Percentiles rank a stretch among this genome's conserved stretches.
Conservation (phyloP, 345 rosid species). For the Camelina sativa region DNA sequence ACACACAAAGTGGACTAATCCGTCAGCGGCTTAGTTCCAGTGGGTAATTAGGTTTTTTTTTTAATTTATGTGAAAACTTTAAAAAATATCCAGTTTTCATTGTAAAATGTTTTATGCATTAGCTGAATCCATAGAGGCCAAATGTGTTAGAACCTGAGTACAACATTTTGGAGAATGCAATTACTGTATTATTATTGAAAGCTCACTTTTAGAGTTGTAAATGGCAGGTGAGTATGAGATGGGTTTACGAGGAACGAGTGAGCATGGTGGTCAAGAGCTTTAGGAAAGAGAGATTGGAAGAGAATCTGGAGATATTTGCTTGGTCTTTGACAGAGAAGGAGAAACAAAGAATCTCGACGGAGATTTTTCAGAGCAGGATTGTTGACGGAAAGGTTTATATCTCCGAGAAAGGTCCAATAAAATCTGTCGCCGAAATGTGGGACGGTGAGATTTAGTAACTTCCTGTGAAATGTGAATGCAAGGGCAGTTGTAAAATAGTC, state of each 20-base stretch:
- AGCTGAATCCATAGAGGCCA: not conserved
- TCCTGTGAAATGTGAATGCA: not conserved
- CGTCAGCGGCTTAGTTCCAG: no score
- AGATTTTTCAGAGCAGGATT: conserved; percentile 55
- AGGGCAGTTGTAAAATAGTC: not conserved
- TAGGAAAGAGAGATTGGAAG: conserved; percentile 56
- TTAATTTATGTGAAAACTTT: no score
- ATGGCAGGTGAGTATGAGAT: conserved; percentile 60
- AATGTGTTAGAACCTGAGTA: not conserved
- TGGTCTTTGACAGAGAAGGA: conserved; percentile 65
- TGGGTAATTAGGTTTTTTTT: no score
- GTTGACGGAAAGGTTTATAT: conserved; percentile 30
- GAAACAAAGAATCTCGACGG: conserved; percentile 39
- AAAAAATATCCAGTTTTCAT: no score
- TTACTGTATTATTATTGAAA: no score
- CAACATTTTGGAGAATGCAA: not conserved
- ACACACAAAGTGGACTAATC: no score
- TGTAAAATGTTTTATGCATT: not conserved
- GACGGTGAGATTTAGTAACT: conserved; percentile 41
- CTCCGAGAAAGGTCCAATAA: conserved; percentile 42
- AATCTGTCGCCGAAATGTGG: conserved; percentile 42
- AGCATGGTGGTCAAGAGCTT: conserved; percentile 63
- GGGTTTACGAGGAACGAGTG: conserved; percentile 62
- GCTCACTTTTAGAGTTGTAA: not conserved
- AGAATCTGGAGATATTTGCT: conserved; percentile 61